Percentiles rank a stretch among this genome's conserved stretches.
phyloP scores from a whole-genome alignment of 2,329 filamentous ascomycete genomes.

The Fusarium falciforme region DNA sequence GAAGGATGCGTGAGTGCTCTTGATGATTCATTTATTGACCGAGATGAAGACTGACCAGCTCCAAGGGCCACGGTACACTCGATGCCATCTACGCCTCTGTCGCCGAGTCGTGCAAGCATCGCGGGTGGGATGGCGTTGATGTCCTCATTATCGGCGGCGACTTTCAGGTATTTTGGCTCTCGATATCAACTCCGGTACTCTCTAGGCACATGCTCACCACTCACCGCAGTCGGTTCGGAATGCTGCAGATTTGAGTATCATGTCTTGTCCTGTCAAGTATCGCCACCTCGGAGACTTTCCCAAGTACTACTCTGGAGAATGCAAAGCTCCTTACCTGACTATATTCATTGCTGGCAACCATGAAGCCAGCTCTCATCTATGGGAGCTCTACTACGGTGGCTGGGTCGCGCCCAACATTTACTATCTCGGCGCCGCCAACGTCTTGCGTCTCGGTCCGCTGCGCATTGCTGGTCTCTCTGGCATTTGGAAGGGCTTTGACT shows the following conservation, averaged over 20 bases:
- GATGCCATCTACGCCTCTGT: constrained; percentile 91
- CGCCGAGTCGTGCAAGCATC: constrained; percentile 72
- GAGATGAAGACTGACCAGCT: constrained; percentile 30
- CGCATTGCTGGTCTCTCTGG: constrained; percentile 91
- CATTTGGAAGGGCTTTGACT: constrained; percentile 95
- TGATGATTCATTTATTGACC: background rate
- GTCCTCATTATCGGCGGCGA: constrained; percentile 95
- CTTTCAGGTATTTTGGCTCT: constrained; percentile 74
- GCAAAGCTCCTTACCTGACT: constrained; percentile 86
- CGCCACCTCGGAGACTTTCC: constrained; percentile 91
- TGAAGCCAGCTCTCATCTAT: constrained; percentile 89
- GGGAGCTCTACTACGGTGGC: constrained; percentile 94
- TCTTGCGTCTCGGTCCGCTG: constrained; percentile 84
- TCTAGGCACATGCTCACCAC: constrained; percentile 8
- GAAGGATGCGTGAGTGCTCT: constrained; percentile 80
- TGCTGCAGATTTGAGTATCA: constrained; percentile 85
- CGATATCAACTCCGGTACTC: background rate
- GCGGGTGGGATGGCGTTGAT: constrained; percentile 85
- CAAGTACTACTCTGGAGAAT: constrained; percentile 87
- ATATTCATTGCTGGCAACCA: constrained; percentile 96
- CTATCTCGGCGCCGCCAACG: constrained; percentile 93
- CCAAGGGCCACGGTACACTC: constrained; percentile 88
- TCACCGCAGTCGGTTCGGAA: constrained; percentile 80
- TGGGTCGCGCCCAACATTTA: constrained; percentile 99
- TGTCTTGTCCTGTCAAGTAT: constrained; percentile 91